phyloP scores from a whole-genome alignment of 225 moss, liverwort and hornwort genomes.

The Pleurozium schreberi region DNA sequence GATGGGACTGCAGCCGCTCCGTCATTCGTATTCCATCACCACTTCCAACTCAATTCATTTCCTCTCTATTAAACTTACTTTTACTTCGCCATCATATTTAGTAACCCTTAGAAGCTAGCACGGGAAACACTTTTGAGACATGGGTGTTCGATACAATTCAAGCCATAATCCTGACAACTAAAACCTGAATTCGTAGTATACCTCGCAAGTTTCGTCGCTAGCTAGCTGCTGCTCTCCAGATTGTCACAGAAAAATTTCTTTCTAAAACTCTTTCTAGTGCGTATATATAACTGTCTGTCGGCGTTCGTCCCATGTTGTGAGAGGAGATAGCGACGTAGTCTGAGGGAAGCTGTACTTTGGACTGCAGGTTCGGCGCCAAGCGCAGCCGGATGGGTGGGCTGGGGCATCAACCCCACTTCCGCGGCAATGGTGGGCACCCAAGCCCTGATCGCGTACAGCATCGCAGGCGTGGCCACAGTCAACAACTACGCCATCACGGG shows the following conservation, averaged over 20 bases:
- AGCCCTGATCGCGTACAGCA: constrained; percentile 44
- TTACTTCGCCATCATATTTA: background rate
- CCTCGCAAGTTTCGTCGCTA: background rate
- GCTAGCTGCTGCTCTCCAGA: background rate
- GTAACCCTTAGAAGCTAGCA: background rate
- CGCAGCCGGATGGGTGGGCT: constrained; percentile 57
- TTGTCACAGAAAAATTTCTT: background rate
- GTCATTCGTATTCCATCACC: too few relatives aligned
- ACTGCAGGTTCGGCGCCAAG: constrained; percentile 21
- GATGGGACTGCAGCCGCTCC: background rate
- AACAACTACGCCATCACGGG: constrained; percentile 16
- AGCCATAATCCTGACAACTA: background rate
- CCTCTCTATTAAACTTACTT: background rate
- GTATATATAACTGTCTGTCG: background rate
- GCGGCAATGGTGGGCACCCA: constrained; percentile 43
- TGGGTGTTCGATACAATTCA: background rate
- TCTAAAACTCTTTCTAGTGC: background rate
- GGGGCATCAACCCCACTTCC: constrained; percentile 51
- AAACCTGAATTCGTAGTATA: background rate
- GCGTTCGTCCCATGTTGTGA: background rate
- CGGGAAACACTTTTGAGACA: background rate
- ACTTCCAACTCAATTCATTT: background rate
- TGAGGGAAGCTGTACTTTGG: background rate
- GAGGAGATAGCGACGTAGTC: background rate
- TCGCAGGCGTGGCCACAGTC: background rate